Percentiles rank a stretch among this genome's conserved stretches.
Evolutionary conservation across 2,329 filamentous ascomycete genomes (phyloP).

Genomic region (Metarhizium sp.): DNA sequence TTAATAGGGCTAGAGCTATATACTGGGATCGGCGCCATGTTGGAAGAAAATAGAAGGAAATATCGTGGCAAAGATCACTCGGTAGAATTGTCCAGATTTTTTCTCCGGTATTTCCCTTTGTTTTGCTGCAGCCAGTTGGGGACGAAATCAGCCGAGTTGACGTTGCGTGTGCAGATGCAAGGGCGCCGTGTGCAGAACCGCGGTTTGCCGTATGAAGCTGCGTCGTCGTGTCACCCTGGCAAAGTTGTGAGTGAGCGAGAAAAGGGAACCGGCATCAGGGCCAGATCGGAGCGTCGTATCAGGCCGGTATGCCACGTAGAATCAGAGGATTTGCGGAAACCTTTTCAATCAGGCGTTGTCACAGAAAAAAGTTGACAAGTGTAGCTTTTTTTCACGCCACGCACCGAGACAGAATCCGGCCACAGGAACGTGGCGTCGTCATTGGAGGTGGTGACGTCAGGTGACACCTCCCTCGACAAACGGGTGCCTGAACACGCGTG

Average conservation of each 20-base stretch:
- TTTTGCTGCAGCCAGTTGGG: neutral
- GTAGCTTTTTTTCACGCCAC: neutral
- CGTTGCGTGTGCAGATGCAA: neutral
- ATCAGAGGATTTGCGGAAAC: neutral
- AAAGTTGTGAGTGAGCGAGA: neutral
- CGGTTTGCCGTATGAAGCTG: neutral
- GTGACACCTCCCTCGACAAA: neutral
- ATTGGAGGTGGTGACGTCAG: conserved; percentile 5
- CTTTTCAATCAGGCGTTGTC: neutral
- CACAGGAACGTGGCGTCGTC: conserved; percentile 1
- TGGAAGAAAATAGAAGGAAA: conserved; percentile 8
- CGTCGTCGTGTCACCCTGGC: neutral
- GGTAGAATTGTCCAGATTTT: neutral
- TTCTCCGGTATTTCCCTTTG: neutral
- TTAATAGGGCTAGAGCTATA: conserved; percentile 51
- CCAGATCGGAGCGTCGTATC: neutral
- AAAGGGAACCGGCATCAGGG: neutral
- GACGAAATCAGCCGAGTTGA: neutral
- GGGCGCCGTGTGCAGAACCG: neutral
- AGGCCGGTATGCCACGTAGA: neutral
- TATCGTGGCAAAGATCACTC: neutral
- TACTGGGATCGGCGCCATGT: conserved; percentile 53
- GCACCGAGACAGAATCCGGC: neutral
- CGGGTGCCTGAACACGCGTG: neutral
- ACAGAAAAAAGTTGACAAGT: neutral